Evolutionary conservation across 257 asterid species (phyloP).

Genomic region (Solanum bulbocastanum): DNA sequence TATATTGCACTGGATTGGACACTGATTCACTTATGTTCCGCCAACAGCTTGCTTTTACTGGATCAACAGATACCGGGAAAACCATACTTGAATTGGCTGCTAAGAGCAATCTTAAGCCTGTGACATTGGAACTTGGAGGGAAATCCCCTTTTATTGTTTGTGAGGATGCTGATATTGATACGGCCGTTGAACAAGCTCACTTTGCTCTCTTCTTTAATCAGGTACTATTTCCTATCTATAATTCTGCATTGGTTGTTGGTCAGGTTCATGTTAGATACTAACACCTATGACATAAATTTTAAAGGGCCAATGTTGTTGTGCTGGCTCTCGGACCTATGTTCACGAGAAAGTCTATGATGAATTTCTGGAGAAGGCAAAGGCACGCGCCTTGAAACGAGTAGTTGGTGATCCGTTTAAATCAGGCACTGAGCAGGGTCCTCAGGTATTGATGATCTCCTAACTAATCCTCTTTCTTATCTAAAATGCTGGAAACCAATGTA

Average conservation of each 20-base stretch:
- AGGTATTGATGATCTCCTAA: conserved; percentile 32
- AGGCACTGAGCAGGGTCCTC: conserved; percentile 92
- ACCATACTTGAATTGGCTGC: conserved; percentile 60
- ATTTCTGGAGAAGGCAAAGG: conserved; percentile 71
- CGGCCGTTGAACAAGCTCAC: conserved; percentile 88
- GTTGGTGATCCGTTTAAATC: conserved; percentile 96
- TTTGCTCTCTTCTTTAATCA: conserved; percentile 90
- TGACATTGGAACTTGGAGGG: conserved; percentile 95
- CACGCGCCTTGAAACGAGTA: conserved; percentile 55
- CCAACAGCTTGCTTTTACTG: conserved; percentile 89
- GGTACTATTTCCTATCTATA: conserved; percentile 25
- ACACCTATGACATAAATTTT: not conserved
- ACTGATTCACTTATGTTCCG: not conserved
- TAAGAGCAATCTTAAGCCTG: conserved; percentile 92
- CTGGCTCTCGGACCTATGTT: conserved; percentile 84
- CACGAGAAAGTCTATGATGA: conserved; percentile 87
- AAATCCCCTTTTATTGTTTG: conserved; percentile 95
- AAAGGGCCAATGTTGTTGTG: conserved; percentile 98
- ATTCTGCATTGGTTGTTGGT: not conserved
- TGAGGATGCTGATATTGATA: conserved; percentile 93
- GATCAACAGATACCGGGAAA: conserved; percentile 88
- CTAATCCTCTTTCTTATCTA: not conserved
- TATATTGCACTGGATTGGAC: not conserved
- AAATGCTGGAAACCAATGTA: not conserved
- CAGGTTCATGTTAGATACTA: not conserved